Conservation (phyloP, 345 rosid species). For the Syzygium aromaticum region DNA sequence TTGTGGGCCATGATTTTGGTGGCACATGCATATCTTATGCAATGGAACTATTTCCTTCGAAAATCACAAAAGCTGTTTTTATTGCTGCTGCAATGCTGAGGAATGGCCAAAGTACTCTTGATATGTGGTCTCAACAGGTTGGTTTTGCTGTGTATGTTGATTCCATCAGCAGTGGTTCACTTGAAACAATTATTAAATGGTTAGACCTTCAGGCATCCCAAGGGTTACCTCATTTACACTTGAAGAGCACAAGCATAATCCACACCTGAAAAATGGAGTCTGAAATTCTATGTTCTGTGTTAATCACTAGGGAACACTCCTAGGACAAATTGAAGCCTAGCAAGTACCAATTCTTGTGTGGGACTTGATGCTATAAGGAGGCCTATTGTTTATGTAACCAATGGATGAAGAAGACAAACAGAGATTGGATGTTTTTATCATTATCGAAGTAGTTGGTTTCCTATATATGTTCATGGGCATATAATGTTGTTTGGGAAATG, state of each 20-base stretch:
- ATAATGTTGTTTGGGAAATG: not conserved
- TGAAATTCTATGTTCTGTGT: not conserved
- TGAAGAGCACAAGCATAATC: not conserved
- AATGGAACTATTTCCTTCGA: conserved; percentile 76
- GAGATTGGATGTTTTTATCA: not conserved
- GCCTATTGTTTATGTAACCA: not conserved
- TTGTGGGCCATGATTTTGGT: conserved; percentile 94
- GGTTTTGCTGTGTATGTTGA: not conserved
- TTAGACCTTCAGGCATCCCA: not conserved
- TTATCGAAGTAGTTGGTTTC: not conserved
- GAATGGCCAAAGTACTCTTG: conserved; percentile 69
- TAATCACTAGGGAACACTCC: not conserved
- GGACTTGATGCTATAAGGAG: not conserved
- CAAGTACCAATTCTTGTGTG: not conserved
- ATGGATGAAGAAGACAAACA: not conserved
- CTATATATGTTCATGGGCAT: not conserved
- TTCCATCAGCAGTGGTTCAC: not conserved
- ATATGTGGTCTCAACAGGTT: conserved; percentile 74
- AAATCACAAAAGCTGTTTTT: conserved; percentile 64
- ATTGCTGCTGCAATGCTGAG: conserved; percentile 78
- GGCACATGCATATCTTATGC: conserved; percentile 83
- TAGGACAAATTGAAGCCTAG: not conserved
- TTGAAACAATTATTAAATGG: not conserved
- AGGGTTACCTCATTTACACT: not conserved
- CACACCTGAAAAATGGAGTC: not conserved